These are phyloP conservation scores for Aspergillus melleus DNA, from an alignment of 2,329 filamentous ascomycete species.

Conservation along the genomic window DNA sequence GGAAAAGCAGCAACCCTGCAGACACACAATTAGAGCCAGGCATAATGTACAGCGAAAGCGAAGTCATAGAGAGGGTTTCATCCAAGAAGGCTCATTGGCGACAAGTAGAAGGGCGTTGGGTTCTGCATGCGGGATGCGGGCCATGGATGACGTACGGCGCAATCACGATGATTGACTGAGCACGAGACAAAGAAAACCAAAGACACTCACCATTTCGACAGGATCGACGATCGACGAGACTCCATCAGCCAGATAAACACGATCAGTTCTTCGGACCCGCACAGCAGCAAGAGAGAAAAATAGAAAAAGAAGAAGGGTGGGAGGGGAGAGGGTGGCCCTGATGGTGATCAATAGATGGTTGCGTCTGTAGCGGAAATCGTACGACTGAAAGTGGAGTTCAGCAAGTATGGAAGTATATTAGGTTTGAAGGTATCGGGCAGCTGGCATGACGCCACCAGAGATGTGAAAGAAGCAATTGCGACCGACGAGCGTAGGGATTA, in stretches of 20 bases:
- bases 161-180: neutral
- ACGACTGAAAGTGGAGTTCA: conserved; percentile 1
- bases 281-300: neutral
- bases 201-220: conserved; percentile 38
- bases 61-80: neutral
- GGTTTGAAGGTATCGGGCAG: neutral
- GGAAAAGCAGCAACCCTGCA: conserved; percentile 44
- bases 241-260: conserved; percentile 26
- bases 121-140: neutral
- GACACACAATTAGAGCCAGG: neutral
- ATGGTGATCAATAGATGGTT: neutral
- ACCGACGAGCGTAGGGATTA: conserved; percentile 4
- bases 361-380: conserved; percentile 1
- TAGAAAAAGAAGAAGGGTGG: neutral
- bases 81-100: neutral
- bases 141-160: neutral
- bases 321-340: neutral
- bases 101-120: neutral
- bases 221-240: conserved; percentile 16
- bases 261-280: neutral
- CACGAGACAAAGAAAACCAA: neutral
- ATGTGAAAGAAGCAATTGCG: conserved; percentile 6
- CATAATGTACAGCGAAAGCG: neutral
- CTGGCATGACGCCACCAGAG: neutral
- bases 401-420: neutral